Conservation (phyloP, 345 rosid genomes). For the Arabidopsis arenosa region DNA sequence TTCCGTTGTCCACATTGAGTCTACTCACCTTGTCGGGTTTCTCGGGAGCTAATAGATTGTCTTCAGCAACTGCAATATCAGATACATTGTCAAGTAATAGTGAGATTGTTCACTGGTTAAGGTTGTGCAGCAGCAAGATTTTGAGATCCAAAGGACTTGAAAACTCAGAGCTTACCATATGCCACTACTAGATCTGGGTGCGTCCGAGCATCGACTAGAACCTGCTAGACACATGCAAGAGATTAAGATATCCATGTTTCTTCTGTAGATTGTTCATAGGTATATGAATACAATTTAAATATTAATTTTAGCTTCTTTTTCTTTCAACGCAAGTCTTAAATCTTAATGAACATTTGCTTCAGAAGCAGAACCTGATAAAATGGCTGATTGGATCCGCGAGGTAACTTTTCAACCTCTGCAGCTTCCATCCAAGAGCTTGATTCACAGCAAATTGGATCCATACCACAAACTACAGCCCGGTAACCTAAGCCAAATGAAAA, state of each 20-base stretch:
- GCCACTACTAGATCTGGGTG: slow-evolving; percentile 84
- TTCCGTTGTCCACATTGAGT: background rate
- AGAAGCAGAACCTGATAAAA: slow-evolving; percentile 81
- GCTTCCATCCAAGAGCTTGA: slow-evolving; percentile 87
- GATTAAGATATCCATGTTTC: slow-evolving; percentile 12
- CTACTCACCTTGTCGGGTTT: slow-evolving; percentile 67
- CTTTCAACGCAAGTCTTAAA: background rate
- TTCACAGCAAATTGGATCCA: slow-evolving; percentile 95
- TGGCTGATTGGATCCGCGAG: slow-evolving; percentile 78
- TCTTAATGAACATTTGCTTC: background rate
- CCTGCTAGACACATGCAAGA: slow-evolving; percentile 52
- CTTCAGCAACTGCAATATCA: slow-evolving; percentile 84
- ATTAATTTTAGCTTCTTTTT: background rate
- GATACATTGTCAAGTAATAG: slow-evolving; percentile 19
- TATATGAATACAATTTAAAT: background rate
- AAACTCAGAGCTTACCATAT: slow-evolving; percentile 61
- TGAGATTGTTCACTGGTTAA: background rate
- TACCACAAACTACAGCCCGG: slow-evolving; percentile 86
- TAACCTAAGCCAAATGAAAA: slow-evolving; percentile 55
- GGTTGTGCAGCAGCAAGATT: too few species aligned
- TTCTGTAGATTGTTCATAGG: slow-evolving; percentile 19
- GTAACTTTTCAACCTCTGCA: slow-evolving; percentile 78
- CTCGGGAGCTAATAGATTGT: slow-evolving; percentile 68
- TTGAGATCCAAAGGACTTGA: background rate
- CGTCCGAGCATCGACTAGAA: slow-evolving; percentile 73